Conservation (phyloP, 2,329 filamentous ascomycete genomes). For the Penicillium sp. region DNA sequence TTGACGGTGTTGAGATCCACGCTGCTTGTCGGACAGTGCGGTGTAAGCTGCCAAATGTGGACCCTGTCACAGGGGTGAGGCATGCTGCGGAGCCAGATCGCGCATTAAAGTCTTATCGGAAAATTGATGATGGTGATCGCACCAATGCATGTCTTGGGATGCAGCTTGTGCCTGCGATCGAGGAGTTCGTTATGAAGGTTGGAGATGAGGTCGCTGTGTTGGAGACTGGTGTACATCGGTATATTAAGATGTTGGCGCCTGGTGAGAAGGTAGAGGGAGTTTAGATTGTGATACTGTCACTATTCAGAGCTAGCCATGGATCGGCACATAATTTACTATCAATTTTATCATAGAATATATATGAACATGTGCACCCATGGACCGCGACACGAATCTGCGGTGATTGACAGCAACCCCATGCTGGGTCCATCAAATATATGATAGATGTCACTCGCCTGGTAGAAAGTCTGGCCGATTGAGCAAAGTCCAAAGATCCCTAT, state of each 20-base stretch:
- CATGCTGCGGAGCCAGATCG: constrained; percentile 51
- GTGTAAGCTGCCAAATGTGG: constrained; percentile 60
- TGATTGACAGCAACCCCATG: too few species aligned
- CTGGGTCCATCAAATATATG: too few species aligned
- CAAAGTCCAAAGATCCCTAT: neutral
- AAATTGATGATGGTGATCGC: constrained; percentile 53
- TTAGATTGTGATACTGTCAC: neutral
- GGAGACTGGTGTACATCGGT: constrained; percentile 45
- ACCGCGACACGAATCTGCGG: too few species aligned
- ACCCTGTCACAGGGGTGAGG: constrained; percentile 55
- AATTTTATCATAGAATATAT: neutral
- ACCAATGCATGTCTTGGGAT: constrained; percentile 55
- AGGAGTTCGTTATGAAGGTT: constrained; percentile 38
- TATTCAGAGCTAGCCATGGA: too few species aligned
- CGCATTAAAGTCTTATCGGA: constrained; percentile 51
- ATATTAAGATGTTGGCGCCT: constrained; percentile 43
- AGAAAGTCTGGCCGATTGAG: neutral
- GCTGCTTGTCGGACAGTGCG: constrained; percentile 59
- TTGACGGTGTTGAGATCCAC: constrained; percentile 44
- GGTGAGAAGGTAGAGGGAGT: constrained; percentile 34
- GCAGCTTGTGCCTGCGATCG: constrained; percentile 46
- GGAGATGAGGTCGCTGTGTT: constrained; percentile 43
- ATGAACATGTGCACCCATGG: too few species aligned
- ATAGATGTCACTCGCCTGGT: neutral
- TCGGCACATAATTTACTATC: neutral